A percentile compares a stretch with the other conserved stretches of the same genome.
These are phyloP conservation scores for Vitis labrusca DNA, from an alignment of 164 flowering plant species.

Conservation along the genomic window DNA sequence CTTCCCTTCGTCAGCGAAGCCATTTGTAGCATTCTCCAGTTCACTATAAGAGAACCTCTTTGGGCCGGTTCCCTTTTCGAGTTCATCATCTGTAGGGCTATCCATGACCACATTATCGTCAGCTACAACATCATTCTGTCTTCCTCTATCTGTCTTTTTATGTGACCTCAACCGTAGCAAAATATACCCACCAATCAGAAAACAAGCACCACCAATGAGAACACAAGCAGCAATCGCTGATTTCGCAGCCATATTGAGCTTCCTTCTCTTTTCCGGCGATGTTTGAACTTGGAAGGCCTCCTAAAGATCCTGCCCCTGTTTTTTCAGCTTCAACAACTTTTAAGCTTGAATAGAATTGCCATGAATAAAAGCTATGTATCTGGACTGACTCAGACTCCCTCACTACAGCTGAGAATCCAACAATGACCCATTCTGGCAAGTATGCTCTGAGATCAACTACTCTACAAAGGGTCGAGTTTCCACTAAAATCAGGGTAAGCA, in stretches of 20 bases:
- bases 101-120: no score
- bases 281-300: no score
- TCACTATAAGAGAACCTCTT: neutral
- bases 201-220: neutral
- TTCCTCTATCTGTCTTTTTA: neutral
- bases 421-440: neutral
- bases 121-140: no score
- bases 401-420: conserved; percentile 2
- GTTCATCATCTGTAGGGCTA: neutral
- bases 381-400: neutral
- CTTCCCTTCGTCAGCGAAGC: conserved; percentile 24
- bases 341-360: conserved; percentile 26
- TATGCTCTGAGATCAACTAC: neutral
- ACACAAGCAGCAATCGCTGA: conserved; percentile 5
- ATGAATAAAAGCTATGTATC: conserved; percentile 13
- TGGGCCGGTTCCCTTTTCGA: conserved; percentile 1
- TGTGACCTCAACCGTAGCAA: neutral
- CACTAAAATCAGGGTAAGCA: no score
- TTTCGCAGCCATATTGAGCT: conserved; percentile 3
- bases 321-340: neutral
- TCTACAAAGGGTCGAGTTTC: no score
- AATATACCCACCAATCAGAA: neutral
- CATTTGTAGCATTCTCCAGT: neutral
- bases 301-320: no score
- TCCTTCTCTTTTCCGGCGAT: neutral